Evolutionary conservation across 169 alveolate species (phyloP).

Genomic region (Eimeria praecox): DNA sequence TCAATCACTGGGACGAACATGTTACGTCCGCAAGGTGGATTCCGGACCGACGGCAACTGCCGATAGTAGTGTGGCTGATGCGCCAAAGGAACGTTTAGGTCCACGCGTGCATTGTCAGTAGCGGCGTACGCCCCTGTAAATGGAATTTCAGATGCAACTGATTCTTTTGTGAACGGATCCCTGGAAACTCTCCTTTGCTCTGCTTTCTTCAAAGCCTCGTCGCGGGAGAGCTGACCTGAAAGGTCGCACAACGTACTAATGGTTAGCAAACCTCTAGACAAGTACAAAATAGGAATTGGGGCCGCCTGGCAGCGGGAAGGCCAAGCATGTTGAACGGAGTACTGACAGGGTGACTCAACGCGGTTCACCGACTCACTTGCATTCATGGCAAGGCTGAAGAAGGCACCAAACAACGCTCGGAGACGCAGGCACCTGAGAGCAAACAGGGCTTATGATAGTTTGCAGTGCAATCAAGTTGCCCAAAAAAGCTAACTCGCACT

Average conservation of each 20-base stretch:
- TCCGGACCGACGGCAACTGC: conserved; percentile 79
- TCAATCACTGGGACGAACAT: conserved; percentile 73
- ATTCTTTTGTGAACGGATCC: conserved; percentile 41
- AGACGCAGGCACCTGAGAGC: conserved; percentile 57
- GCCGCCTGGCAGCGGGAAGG: neutral
- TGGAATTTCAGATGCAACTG: conserved; percentile 23
- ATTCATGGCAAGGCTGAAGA: conserved; percentile 15
- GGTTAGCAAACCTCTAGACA: neutral
- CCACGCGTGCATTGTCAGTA: conserved; percentile 32
- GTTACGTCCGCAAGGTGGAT: conserved; percentile 61
- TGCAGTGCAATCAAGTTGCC: neutral
- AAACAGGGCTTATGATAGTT: neutral
- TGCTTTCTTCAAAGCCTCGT: conserved; percentile 32
- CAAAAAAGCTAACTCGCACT: neutral
- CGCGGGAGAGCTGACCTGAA: conserved; percentile 37
- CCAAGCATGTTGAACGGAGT: neutral
- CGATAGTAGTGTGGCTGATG: conserved; percentile 81
- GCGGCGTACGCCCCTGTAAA: neutral
- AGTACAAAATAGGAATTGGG: neutral
- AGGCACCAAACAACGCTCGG: conserved; percentile 25
- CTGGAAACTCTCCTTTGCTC: conserved; percentile 16
- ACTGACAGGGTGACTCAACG: neutral
- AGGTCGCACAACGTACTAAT: neutral
- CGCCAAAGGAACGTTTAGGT: conserved; percentile 71
- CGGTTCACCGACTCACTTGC: conserved; percentile 47